Conservation (phyloP, 176 grass and related monocot species). For the Miscanthus lutarioriparius region DNA sequence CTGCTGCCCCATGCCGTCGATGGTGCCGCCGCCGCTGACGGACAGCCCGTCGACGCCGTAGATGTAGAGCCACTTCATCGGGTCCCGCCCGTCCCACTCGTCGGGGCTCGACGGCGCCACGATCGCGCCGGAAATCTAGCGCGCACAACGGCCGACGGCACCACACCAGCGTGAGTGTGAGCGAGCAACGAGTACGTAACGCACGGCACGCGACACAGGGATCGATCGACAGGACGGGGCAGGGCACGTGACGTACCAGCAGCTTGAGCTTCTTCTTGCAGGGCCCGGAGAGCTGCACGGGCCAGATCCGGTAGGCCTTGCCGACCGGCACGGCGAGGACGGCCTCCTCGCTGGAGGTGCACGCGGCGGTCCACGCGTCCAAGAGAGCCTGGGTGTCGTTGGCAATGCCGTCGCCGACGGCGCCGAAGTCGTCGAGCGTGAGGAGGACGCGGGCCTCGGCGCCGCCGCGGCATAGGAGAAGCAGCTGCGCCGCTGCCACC, state of each 20-base stretch:
- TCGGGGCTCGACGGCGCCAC: constrained; percentile 62
- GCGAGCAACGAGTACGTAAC: not conserved
- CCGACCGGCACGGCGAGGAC: constrained; percentile 53
- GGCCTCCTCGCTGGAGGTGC: constrained; percentile 36
- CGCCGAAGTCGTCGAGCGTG: constrained; percentile 63
- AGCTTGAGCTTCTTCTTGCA: constrained; percentile 71
- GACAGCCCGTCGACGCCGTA: constrained; percentile 56
- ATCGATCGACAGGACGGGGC: not conserved
- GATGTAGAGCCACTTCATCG: constrained; percentile 67
- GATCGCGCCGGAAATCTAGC: constrained; percentile 54
- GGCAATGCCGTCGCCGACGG: constrained; percentile 56
- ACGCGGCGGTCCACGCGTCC: constrained; percentile 63
- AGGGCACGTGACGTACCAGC: constrained; percentile 39
- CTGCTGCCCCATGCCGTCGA: constrained; percentile 67
- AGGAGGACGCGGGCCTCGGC: constrained; percentile 41
- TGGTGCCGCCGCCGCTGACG: constrained; percentile 66
- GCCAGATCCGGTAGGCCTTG: constrained; percentile 59
- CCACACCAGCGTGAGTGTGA: not conserved
- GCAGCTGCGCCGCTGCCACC: not conserved
- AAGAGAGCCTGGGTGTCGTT: constrained; percentile 72
- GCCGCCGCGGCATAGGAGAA: not conserved
- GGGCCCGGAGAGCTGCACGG: constrained; percentile 56
- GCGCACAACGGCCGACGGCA: not conserved
- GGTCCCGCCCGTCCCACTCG: constrained; percentile 52
- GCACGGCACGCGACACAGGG: not conserved